Evolutionary conservation across 75 land plant genomes (phyloP), one percentile per base, ranked within the genome.

Genomic region (Pinus tabuliformis): DNA sequence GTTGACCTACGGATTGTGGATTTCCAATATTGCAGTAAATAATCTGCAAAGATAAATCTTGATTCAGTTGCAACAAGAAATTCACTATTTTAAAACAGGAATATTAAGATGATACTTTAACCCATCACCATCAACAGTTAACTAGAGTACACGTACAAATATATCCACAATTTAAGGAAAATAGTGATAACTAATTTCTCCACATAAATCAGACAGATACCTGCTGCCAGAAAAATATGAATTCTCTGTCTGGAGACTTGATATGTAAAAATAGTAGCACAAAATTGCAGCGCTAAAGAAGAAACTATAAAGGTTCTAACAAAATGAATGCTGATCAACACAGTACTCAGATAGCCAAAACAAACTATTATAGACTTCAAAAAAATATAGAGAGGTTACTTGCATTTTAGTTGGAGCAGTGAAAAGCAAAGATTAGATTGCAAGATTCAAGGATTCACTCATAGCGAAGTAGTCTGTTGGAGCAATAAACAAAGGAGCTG

Each of bases 1-100:
- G 89, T 80, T 97, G 99, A 64, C 98, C 95, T 77, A 97, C 91
- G 62, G 98, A 87, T 73, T 97, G 99, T 70, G 99, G 99, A 85
- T 97, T 95, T 77, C 99, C 99, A 85, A 97, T 93, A 63, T 95
- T 95, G 78, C 95, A 92, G 85, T 91, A 96, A 28, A 96, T 84
- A 72, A 90, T 86, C 90, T 88, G 85, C 56, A 64, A 62, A 71
- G 70, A 78, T 17, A 13, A 78, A 21, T 22, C 18, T 58, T 74
- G 60, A 18, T 33, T 36, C n/a, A 78, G 28, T 78, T 57, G 16
- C 30, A 78, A 9, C 22, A 68, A 68, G 12, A n/a, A 68, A 12
- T 68, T 15, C 8, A 68, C 54, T 49, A 9, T 49, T 49, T 49
- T 7, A 39, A 12, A 39, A 15, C 6, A 68, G 16, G 39, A n/a